Evolutionary conservation across 495 filamentous ascomycete species (phyloP).

Genomic region (Neurospora sp.): DNA sequence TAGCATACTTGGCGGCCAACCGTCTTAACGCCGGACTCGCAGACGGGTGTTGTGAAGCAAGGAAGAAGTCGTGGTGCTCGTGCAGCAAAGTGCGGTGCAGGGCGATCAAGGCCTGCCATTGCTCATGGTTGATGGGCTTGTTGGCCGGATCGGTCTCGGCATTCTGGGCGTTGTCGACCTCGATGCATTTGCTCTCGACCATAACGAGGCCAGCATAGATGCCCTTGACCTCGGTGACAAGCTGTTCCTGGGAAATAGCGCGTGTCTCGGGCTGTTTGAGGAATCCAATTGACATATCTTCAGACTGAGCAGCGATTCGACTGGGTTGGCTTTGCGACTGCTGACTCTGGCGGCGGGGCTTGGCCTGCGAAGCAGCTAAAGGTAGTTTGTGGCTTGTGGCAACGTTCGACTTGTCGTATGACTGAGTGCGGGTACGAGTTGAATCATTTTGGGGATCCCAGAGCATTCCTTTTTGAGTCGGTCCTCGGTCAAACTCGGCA

Average conservation of each 20-base stretch:
- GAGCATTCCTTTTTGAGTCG: conserved; percentile 23
- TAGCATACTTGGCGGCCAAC: conserved; percentile 59
- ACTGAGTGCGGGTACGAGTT: conserved; percentile 9
- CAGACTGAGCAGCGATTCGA: not conserved
- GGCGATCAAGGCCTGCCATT: conserved; percentile 66
- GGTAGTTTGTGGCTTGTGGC: conserved; percentile 12
- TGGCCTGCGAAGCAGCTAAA: conserved; percentile 5
- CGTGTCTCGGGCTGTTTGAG: conserved; percentile 52
- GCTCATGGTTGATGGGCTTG: conserved; percentile 42
- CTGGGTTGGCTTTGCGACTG: not conserved
- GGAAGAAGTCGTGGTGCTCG: conserved; percentile 71
- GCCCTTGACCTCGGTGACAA: conserved; percentile 57
- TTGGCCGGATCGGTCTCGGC: conserved; percentile 27
- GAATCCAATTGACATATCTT: conserved; percentile 15
- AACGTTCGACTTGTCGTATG: conserved; percentile 17
- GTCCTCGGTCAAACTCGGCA: conserved; percentile 22
- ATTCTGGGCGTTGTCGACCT: conserved; percentile 54
- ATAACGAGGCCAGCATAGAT: conserved; percentile 71
- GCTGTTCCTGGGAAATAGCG: conserved; percentile 65
- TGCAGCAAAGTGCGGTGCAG: conserved; percentile 61
- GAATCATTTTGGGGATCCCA: conserved; percentile 25
- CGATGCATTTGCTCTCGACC: conserved; percentile 72
- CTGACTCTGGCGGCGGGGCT: conserved; percentile 4
- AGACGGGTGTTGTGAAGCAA: conserved; percentile 65
- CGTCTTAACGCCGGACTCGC: conserved; percentile 48